phyloP scores from a whole-genome alignment of 129 eudicot species.

The Sambucus nigra region DNA sequence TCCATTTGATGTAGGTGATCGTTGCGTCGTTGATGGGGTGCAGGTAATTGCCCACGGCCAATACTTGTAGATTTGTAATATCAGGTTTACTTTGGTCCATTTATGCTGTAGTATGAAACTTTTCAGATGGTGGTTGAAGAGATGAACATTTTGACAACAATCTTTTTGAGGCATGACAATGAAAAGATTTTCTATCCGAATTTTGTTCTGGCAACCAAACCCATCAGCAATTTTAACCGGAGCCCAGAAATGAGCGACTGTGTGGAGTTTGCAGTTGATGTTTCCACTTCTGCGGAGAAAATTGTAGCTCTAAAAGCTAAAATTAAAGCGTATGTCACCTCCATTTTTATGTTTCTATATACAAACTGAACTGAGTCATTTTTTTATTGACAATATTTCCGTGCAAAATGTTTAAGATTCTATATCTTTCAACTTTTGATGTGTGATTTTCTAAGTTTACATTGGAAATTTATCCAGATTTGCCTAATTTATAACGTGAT shows the following conservation, averaged over 20 bases:
- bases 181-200: constrained; percentile 69
- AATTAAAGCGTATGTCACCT: constrained; percentile 42
- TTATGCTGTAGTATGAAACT: constrained; percentile 5
- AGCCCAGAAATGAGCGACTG: constrained; percentile 71
- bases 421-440: too few species aligned
- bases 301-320: constrained; percentile 46
- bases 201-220: constrained; percentile 49
- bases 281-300: constrained; percentile 47
- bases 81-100: neutral
- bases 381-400: too few species aligned
- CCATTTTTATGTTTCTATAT: constrained; percentile 1
- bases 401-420: too few species aligned
- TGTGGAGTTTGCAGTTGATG: constrained; percentile 55
- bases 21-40: constrained; percentile 61
- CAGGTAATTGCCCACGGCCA: too few species aligned
- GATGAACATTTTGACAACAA: constrained; percentile 55
- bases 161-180: constrained; percentile 57
- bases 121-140: constrained; percentile 59
- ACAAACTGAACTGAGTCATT: too few species aligned
- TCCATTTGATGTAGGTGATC: constrained; percentile 76
- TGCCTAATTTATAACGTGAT: too few species aligned
- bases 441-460: too few species aligned
- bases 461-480: too few species aligned
- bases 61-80: neutral
- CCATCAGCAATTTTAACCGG: constrained; percentile 68